A percentile compares a stretch with the other conserved stretches of the same genome.
These are phyloP conservation scores for Irpex rosettiformis DNA, from an alignment of 1,284 basidiomycete species.

Conservation along the genomic window DNA sequence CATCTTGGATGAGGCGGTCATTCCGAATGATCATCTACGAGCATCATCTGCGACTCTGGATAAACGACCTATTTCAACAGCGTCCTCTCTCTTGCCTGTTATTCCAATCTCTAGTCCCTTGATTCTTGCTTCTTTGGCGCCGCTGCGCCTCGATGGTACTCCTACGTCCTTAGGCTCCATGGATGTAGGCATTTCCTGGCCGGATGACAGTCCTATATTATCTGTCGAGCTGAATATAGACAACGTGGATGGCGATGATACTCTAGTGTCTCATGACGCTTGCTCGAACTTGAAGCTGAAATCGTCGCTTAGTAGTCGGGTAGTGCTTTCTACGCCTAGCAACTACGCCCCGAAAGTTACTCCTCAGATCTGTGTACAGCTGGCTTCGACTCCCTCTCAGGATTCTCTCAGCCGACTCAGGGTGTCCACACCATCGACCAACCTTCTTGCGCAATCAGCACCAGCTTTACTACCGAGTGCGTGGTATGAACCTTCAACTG, in stretches of 20 bases:
- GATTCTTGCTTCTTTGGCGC: background rate
- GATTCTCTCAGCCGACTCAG: background rate
- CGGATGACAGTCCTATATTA: background rate
- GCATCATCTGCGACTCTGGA: background rate
- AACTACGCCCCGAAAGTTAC: background rate
- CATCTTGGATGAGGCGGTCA: background rate
- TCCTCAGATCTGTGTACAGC: background rate
- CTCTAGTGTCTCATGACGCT: background rate
- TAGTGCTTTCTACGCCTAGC: background rate
- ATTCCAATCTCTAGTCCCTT: constrained; percentile 1
- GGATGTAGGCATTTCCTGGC: background rate
- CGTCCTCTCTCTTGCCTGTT: background rate
- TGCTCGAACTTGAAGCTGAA: background rate
- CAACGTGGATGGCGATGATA: background rate
- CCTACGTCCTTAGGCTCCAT: background rate
- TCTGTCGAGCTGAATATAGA: background rate
- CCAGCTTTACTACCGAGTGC: background rate
- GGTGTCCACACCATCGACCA: background rate
- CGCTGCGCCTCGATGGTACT: background rate
- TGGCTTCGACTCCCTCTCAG: background rate
- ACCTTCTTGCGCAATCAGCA: background rate
- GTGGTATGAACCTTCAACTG: background rate
- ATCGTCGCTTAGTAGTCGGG: background rate
- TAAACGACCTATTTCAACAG: background rate
- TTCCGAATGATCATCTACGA: background rate